Conservation (phyloP, 208 protist species). For the Leishmania martiniquensis region DNA sequence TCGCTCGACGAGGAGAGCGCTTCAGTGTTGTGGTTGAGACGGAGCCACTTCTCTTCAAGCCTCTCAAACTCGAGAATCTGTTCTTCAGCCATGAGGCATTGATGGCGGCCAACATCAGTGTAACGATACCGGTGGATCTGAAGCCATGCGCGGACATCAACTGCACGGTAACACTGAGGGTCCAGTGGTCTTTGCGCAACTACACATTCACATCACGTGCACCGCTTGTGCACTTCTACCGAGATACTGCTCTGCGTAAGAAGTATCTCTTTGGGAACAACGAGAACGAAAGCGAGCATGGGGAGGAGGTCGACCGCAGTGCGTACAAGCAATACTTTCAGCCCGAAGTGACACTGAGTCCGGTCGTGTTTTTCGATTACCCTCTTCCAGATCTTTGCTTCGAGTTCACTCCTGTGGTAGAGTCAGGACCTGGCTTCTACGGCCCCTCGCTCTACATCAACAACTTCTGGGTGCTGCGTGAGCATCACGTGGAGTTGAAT, state of each 20-base stretch:
- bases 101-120: conserved; percentile 10
- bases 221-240: conserved; percentile 33
- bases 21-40: conserved; percentile 33
- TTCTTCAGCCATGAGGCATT: conserved; percentile 30
- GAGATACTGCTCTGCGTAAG: conserved; percentile 25
- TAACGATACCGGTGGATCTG: conserved; percentile 31
- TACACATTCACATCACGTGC: conserved; percentile 16
- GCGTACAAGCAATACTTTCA: conserved; percentile 49
- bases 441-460: conserved; percentile 93
- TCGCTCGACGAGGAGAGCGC: conserved; percentile 24
- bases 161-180: conserved; percentile 30
- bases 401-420: conserved; percentile 44
- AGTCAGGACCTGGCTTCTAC: conserved; percentile 52
- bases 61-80: conserved; percentile 26
- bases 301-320: not conserved
- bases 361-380: conserved; percentile 69
- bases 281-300: conserved; percentile 4
- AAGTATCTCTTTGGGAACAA: conserved; percentile 29
- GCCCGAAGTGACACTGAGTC: conserved; percentile 67
- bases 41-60: conserved; percentile 32
- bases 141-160: conserved; percentile 23
- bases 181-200: conserved; percentile 31
- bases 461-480: conserved; percentile 94
- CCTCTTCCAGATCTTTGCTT: conserved; percentile 52
- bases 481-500: conserved; percentile 85